Percentiles rank a stretch among this genome's conserved stretches.
These are phyloP conservation scores for Chiua virens DNA, from an alignment of 768 basidiomycete species.

Conservation along the genomic window DNA sequence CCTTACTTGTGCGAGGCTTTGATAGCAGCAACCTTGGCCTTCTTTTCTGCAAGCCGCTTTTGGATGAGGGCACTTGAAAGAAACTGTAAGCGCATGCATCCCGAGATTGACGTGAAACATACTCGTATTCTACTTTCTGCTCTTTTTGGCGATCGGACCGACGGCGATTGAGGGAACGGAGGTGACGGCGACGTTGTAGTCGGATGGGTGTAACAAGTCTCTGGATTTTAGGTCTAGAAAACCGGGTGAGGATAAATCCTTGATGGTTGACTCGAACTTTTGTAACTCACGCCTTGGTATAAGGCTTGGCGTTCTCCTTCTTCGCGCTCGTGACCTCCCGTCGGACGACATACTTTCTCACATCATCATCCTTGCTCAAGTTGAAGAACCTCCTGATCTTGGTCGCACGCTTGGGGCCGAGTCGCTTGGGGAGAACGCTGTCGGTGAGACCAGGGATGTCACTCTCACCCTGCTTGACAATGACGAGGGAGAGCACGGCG, in stretches of 20 bases:
- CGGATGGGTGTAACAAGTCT: slow-evolving; percentile 93
- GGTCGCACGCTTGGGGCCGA: slow-evolving; percentile 96
- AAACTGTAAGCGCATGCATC: background rate
- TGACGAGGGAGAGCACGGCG: slow-evolving; percentile 87
- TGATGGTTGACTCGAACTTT: background rate
- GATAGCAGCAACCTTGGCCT: slow-evolving; percentile 85
- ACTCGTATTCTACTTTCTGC: slow-evolving; percentile 94
- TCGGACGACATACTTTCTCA: slow-evolving; percentile 94
- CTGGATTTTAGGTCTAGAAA: slow-evolving; percentile 87
- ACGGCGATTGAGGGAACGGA: slow-evolving; percentile 84
- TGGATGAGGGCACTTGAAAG: slow-evolving; percentile 59
- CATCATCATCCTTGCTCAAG: slow-evolving; percentile 96
- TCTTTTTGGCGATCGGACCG: slow-evolving; percentile 91
- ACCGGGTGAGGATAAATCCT: background rate
- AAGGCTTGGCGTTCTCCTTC: slow-evolving; percentile 90
- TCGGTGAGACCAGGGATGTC: slow-evolving; percentile 94
- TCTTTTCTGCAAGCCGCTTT: slow-evolving; percentile 93
- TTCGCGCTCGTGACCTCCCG: slow-evolving; percentile 87
- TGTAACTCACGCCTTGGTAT: slow-evolving; percentile 87
- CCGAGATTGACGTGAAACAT: slow-evolving; percentile 21
- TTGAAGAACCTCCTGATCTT: slow-evolving; percentile 99
- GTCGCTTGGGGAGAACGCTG: slow-evolving; percentile 87
- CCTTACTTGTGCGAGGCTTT: slow-evolving; percentile 81
- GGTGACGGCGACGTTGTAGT: slow-evolving; percentile 94
- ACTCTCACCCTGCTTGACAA: slow-evolving; percentile 93